Evolutionary conservation across 352 stramenopile genomes (phyloP), one percentile per base, ranked within the genome.

Genomic region (Phytophthora idaei): DNA sequence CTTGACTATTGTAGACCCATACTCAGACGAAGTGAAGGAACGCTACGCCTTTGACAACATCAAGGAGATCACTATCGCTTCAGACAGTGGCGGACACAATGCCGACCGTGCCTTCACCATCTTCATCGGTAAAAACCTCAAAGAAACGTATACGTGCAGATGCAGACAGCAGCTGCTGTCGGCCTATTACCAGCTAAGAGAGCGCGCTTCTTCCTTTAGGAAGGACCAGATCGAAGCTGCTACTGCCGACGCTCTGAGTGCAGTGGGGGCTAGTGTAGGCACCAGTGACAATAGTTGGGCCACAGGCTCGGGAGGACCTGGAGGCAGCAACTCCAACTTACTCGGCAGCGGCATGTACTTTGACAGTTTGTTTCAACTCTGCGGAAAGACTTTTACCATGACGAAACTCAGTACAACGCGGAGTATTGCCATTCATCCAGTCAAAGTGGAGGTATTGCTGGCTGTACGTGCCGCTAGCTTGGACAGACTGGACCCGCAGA

Each of bases 41-140:
- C 86, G 85, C 31, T 94, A 93, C 49, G 78, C 85, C 37, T 96
- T 93, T 58, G 85, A 93, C 57, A 93, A 93, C 62, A 96, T 96
- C 57, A 94, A 92, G 59, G 89, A 95, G 71, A 93, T 95, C 55
- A 94, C 83, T 27, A 77, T 93, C 32, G 85, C 87, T 9, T 80
- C 81, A 3, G 85, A 94, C 50, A 84, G 69, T 36, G 81, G 83
- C 54, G 80, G 78, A 3, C 80, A 86, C 45, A 93, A 90, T 47
- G 76, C 83, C 11, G 85, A 94, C 55, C 71, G 85, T 15, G 74
- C 80, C 36, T 95, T 96, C 66, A 93, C 84, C 29, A 83, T 96
- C 51, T 92, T 83, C 57, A 93, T 94, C 27, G 87, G 85, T 51
- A 94, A 93, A 67, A 95, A 89, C 61, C 69, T 93, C 42, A 91